Base-by-base conservation (phyloP, 768 basidiomycete genomes). In the Coprinopsis sp. region DNA sequence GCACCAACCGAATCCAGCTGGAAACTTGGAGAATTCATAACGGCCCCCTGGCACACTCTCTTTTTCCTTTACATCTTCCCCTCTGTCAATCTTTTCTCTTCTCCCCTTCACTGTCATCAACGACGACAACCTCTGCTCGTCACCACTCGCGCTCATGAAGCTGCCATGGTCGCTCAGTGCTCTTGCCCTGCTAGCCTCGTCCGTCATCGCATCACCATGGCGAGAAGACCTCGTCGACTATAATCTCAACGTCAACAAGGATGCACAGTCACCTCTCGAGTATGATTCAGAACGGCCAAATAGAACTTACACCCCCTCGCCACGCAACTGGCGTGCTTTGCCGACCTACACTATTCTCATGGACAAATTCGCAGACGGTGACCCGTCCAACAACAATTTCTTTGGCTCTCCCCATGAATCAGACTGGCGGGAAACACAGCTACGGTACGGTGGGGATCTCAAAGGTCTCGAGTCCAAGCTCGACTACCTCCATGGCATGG, bases 291-390 rank as follows among this genome's bases (percentile, higher is more conserved):
- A 70, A 44, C 78, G 87, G 31, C 64, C 74, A 2, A 86, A 81
- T 54, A 68, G 67, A 1, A 81, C 76, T 7, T 93, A 94, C 64
- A 86, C 80, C 0, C 74, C 78, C 0, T 93, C 91, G 0, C 93
- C 93, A 0, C 37, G 53, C 12, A 96, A 96, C 64, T 96, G 93
- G 93, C 81, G 93, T 16, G 68, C 78, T 5, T 66, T 91, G 10
- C 89, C 90, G 1, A 73, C 81, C 41, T 92, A 92, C 60, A 88
- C 85, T 33, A 57, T 91, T 56, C 82, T 95, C 41, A 64, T 93
- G 54, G 93, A 96, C 76, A 95, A 95, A 67, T 95, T 90, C 60
- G 91, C 91, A 12, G 91, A 95, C 56, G 93, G 93, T 1, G 87
- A 92, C 61, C 93, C 93, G 2, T 67, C 80, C 34, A 96, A 95